These are phyloP conservation scores for Talaromyces wortmannii DNA, from an alignment of 495 filamentous ascomycete species.

Conservation along the genomic window DNA sequence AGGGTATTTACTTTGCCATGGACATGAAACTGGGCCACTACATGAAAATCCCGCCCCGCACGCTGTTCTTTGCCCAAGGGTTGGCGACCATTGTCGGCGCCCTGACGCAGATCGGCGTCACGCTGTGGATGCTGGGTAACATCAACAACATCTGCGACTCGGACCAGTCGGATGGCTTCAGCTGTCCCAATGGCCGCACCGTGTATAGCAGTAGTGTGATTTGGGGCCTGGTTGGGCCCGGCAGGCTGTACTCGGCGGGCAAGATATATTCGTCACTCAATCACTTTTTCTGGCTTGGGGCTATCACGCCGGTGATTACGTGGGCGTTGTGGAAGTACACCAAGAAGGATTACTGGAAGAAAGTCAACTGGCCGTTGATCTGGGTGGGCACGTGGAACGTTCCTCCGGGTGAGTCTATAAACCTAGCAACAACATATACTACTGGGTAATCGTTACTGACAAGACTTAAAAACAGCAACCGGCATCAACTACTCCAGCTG, in stretches of 20 bases:
- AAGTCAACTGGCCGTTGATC: conserved; percentile 39
- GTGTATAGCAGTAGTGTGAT: conserved; percentile 34
- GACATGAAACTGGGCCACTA: conserved; percentile 44
- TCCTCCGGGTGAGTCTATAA: conserved; percentile 23
- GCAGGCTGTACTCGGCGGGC: conserved; percentile 14
- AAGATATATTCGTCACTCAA: conserved; percentile 19
- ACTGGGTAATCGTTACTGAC: neutral
- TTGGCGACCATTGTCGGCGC: conserved; percentile 31
- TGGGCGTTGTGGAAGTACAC: conserved; percentile 30
- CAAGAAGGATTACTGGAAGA: conserved; percentile 24
- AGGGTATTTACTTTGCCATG: conserved; percentile 25
- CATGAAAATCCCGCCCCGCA: conserved; percentile 33
- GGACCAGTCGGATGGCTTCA: conserved; percentile 25
- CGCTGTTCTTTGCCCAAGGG: conserved; percentile 29
- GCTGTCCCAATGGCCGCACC: conserved; percentile 33
- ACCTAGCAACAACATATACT: too few relatives aligned
- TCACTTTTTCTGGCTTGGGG: conserved; percentile 30
- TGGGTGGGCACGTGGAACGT: conserved; percentile 38
- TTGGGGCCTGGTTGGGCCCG: conserved; percentile 34
- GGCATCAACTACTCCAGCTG: conserved; percentile 44
- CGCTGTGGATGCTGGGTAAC: conserved; percentile 33
- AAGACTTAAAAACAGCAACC: conserved; percentile 18
- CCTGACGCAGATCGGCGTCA: conserved; percentile 31
- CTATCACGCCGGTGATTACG: conserved; percentile 21
- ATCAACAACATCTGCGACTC: conserved; percentile 27